Conservation (phyloP, 805 yeast species). For the Kodamaea jinghongensis region DNA sequence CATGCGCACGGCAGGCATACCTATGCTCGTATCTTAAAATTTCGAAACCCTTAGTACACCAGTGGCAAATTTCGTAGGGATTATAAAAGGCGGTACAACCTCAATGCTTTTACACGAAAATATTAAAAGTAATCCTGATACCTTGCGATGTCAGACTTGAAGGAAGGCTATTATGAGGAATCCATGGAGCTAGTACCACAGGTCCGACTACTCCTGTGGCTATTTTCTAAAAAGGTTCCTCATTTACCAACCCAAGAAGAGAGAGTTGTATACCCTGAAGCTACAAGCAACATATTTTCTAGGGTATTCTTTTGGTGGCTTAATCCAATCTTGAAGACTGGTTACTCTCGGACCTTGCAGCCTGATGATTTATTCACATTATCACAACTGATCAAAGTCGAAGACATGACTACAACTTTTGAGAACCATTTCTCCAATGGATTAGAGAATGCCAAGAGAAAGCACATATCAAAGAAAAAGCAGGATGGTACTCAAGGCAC, state of each 20-base stretch:
- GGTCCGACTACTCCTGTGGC: conserved; percentile 30
- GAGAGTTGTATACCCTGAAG: conserved; percentile 45
- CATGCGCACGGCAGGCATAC: too few relatives aligned
- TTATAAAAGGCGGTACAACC: too few relatives aligned
- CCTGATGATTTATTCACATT: conserved; percentile 51
- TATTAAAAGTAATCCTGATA: too few relatives aligned
- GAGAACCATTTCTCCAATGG: conserved; percentile 13
- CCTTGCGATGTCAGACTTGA: too few relatives aligned
- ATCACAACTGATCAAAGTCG: conserved; percentile 26
- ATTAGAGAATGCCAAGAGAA: conserved; percentile 12
- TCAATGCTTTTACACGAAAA: too few relatives aligned
- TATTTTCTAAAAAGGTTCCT: conserved; percentile 44
- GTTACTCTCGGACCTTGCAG: conserved; percentile 68
- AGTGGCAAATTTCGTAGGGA: too few relatives aligned
- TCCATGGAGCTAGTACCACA: conserved; percentile 16
- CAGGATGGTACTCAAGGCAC: conserved; percentile 14
- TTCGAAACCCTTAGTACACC: too few relatives aligned
- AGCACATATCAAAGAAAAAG: conserved; percentile 25
- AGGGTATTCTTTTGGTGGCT: conserved; percentile 62
- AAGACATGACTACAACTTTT: conserved; percentile 29
- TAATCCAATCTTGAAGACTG: conserved; percentile 56
- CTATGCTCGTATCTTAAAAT: too few relatives aligned
- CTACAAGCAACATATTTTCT: conserved; percentile 36
- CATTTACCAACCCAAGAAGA: conserved; percentile 49
- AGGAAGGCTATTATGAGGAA: not conserved